These are phyloP conservation scores for Chlamydomonas sphaeroides DNA, from an alignment of 139 green algal genomes.

Conservation along the genomic window DNA sequence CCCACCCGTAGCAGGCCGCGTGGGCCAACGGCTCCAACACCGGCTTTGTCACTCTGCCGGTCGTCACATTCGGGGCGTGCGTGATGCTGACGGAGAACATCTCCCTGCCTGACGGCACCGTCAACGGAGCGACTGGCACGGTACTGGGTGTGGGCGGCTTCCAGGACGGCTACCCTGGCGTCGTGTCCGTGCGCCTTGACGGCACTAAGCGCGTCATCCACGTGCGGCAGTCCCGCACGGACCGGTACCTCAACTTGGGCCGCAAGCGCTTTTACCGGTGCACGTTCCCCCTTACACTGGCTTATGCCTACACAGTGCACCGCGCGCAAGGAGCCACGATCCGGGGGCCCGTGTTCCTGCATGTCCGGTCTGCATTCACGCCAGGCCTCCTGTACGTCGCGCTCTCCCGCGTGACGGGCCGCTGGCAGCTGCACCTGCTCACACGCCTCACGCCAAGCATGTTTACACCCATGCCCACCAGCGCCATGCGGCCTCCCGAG, in stretches of 20 bases:
- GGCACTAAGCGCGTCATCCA: neutral
- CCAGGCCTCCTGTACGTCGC: slow-evolving; percentile 15
- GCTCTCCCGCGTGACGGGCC: slow-evolving; percentile 2
- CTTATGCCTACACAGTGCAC: slow-evolving; percentile 20
- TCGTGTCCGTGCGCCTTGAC: neutral
- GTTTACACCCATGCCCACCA: too few species aligned
- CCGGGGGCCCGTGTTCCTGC: neutral
- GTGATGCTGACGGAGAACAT: neutral
- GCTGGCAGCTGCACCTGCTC: neutral
- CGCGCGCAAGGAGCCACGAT: slow-evolving; percentile 2
- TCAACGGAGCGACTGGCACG: neutral
- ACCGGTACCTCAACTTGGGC: neutral
- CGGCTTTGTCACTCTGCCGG: neutral
- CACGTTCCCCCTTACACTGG: slow-evolving; percentile 10
- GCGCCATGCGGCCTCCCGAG: too few species aligned
- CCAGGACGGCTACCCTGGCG: neutral
- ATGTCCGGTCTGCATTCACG: neutral
- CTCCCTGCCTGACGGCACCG: neutral
- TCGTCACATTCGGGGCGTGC: neutral
- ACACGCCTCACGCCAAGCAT: neutral
- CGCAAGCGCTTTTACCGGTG: neutral
- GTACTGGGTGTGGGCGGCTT: neutral
- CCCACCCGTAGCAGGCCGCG: too few species aligned
- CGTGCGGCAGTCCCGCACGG: too few species aligned
- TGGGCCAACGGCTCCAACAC: slow-evolving; percentile 1